Evolutionary conservation across 768 basidiomycete genomes (phyloP), one percentile per base, ranked within the genome.

Genomic region (Sporobolomyces pararoseus): DNA sequence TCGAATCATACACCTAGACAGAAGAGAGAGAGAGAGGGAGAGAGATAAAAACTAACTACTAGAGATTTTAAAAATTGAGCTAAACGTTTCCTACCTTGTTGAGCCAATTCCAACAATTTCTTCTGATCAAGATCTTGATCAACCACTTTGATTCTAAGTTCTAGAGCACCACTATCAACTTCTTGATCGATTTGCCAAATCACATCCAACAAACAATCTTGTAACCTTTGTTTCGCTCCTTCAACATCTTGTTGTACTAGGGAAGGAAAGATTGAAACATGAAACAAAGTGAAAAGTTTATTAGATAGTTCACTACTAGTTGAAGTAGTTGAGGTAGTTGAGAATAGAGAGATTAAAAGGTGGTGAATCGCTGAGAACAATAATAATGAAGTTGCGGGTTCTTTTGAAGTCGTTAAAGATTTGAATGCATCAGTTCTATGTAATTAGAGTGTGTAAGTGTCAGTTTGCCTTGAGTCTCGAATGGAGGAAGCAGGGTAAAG

Each of bases 121-220:
- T 81, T 80, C 69, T 81, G 42, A 29, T 79, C 78, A 49, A 78
- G 76, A n/a, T n/a, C n/a, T n/a, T n/a, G n/a, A n/a, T n/a, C n/a
- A 21, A 34, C 66, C 53, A 12, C 75, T 75, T 60, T 78, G 81
- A 42, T 17, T 21, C n/a, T 85, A 52, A 83, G 83, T 73, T 89
- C 88, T 19, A 79, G 78, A 42, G 87, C 72, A 34, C 86, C 78
- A 75, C 90, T 89, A 66, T 92, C 90, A 67, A 91, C 78, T 72
- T 88, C 85, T 44, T 85, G 82, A 79, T 92, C 91, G 52, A 89
- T 78, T 25, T 89, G 84, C 91, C 91, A 93, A 52, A 90, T 82
- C 75, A 89, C 83, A 77, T 93, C 91, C 27, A 93, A 84, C 4
- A 92, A 81, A 53, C 85, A 79, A 74, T 90, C 89, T 16, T 87